Percentiles rank a stretch among this genome's conserved stretches.
Conservation (phyloP, 2,329 filamentous ascomycete genomes). For the Coniochaeta ligniaria region DNA sequence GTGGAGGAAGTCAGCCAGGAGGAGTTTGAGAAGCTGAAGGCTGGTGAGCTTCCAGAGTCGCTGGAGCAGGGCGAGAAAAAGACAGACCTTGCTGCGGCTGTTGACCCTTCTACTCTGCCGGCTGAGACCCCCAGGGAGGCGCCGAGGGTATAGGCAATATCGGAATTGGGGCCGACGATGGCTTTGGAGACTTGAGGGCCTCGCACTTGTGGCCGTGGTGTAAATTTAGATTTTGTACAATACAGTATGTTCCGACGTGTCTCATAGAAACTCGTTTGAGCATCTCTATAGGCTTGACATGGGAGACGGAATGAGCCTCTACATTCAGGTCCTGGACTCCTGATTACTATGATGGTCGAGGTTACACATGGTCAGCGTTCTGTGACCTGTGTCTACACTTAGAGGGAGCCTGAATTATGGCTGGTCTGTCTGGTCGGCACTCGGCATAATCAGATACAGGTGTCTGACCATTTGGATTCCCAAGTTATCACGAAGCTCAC, state of each 20-base stretch:
- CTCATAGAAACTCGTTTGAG: not conserved
- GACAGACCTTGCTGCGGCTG: not conserved
- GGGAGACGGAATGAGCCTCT: not conserved
- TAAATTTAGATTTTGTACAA: not conserved
- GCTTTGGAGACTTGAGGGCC: not conserved
- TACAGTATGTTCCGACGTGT: not conserved
- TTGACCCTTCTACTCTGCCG: not conserved
- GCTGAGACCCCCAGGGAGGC: not conserved
- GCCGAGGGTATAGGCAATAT: not conserved
- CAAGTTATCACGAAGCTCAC: not conserved
- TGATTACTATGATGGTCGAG: not conserved
- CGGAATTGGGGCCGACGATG: not conserved
- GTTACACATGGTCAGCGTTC: not conserved
- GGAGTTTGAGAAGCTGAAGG: not conserved
- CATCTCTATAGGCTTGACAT: not conserved
- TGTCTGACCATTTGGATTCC: not conserved
- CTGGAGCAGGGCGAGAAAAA: not conserved
- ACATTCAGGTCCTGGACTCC: not conserved
- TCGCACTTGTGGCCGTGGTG: not conserved
- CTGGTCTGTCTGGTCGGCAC: not conserved
- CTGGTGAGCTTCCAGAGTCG: not conserved
- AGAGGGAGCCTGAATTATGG: too few species aligned
- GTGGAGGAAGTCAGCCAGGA: conserved; percentile 3
- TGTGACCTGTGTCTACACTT: not conserved
- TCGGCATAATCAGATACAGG: not conserved